Conservation (phyloP, 176 grass and related monocot genomes). For the Tuctoria greenei region DNA sequence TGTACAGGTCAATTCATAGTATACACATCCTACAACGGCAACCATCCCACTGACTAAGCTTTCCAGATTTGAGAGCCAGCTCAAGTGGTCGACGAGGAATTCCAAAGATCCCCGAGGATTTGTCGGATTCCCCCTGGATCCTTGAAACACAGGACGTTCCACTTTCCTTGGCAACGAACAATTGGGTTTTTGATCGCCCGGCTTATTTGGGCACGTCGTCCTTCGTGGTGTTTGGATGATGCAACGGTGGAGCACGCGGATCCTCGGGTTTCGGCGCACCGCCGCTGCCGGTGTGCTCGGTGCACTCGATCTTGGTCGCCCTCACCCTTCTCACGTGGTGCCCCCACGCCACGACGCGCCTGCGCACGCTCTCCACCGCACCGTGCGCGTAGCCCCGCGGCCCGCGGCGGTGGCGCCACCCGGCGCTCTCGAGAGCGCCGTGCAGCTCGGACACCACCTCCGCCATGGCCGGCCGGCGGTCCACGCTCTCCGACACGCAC, state of each 20-base stretch:
- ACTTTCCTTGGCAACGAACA: not conserved
- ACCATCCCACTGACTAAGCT: not conserved
- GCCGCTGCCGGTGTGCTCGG: conserved; percentile 49
- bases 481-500: conserved; percentile 61
- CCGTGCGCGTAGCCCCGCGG: not conserved
- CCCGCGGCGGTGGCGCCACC: conserved; percentile 14
- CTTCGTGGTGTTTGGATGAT: not conserved
- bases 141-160: not conserved
- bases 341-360: conserved; percentile 57
- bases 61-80: not conserved
- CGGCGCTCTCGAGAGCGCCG: conserved; percentile 42
- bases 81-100: not conserved
- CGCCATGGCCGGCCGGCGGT: conserved; percentile 55
- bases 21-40: not conserved
- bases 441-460: conserved; percentile 74
- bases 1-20: not conserved
- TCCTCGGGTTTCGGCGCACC: not conserved
- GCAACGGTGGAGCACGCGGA: not conserved
- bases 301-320: conserved; percentile 77
- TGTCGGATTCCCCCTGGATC: not conserved
- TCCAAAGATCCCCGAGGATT: not conserved
- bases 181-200: not conserved
- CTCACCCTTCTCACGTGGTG: conserved; percentile 36
- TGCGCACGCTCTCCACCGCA: conserved; percentile 31
- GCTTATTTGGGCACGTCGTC: not conserved